Base-by-base conservation (phyloP, 2,329 filamentous ascomycete species). In the Sclerotinia minor region DNA sequence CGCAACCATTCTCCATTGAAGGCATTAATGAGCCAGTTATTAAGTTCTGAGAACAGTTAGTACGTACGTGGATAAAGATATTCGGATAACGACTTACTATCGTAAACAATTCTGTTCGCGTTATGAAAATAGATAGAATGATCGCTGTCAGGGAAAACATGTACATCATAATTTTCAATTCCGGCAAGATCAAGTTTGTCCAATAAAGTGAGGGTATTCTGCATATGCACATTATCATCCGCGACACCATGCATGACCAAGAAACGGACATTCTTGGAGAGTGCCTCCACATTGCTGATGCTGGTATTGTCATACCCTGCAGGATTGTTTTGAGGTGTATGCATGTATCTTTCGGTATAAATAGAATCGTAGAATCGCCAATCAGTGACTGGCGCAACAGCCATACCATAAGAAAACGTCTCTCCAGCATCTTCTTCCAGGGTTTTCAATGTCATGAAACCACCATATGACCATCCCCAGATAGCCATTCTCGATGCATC, bases 391-490 rank as follows among this genome's bases (percentile, higher is more conserved):
- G 95, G 95, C 1, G 95, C 95, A 64, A 99, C 96, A 8, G 96
- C 93, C 91, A 99, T 97, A 73, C 95, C 96, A 78, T 99, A 99
- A 71, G 89, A 89, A 81, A 97, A 99, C 0, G 94, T 98, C 76
- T 87, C 78, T 6, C 96, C 95, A 11, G 87, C 94, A 77, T 99
- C 95, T 70, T 87, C 85, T 82, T 99, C 95, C 17, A 99, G 87
- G 1, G 92, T 95, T 82, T 99, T 99, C 75, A 99, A 85, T 7
- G 95, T 92, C 83, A 92, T 91, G 82, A 96, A 99, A 15, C 95
- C 95, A 68, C 95, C 95, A 76, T 95, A 99, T 71, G 92, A 96
- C 95, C 95, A 99, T 59, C 95, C 95, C 95, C 95, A 99, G 76
- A 99, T 96, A 26, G 93, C 94, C 73, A 99, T 87, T 66, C 91